A percentile compares a stretch with the other conserved stretches of the same genome.
Evolutionary conservation across 768 basidiomycete species (phyloP).

Genomic region (Macrolepiota dolichaula): DNA sequence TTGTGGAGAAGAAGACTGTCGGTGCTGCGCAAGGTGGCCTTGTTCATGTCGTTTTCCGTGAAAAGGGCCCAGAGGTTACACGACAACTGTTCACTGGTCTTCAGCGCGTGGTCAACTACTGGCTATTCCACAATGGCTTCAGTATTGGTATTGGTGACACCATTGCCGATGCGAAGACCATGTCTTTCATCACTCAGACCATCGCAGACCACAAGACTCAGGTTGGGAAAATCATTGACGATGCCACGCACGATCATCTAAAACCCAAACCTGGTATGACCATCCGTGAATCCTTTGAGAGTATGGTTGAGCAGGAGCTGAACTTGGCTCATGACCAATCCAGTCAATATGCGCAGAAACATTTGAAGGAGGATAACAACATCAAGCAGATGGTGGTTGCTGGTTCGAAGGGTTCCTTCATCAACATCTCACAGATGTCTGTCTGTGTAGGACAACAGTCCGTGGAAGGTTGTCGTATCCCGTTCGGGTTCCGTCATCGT

Average conservation of each 20-base stretch:
- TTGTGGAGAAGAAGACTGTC: constrained; percentile 99
- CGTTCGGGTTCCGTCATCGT: constrained; percentile 96
- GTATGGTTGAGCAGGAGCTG: constrained; percentile 83
- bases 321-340: constrained; percentile 94
- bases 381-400: constrained; percentile 99
- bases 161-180: constrained; percentile 86
- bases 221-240: constrained; percentile 75
- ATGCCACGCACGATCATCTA: constrained; percentile 82
- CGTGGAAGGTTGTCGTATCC: constrained; percentile 97
- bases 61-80: constrained; percentile 93
- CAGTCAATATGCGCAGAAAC: constrained; percentile 95
- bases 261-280: constrained; percentile 97
- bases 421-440: constrained; percentile 99
- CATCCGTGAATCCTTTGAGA: constrained; percentile 97
- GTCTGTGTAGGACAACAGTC: constrained; percentile 98
- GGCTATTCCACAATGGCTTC: constrained; percentile 99
- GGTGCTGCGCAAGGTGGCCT: constrained; percentile 94
- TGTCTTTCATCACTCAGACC: constrained; percentile 80
- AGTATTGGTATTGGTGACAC: constrained; percentile 99
- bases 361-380: constrained; percentile 98
- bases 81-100: constrained; percentile 88
- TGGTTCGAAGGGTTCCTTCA: constrained; percentile 97
- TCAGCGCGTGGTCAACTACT: constrained; percentile 95
- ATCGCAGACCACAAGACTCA: constrained; percentile 79
- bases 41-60: constrained; percentile 94